Conservation (phyloP, 148 eudicot species). For the Cornus kousa region DNA sequence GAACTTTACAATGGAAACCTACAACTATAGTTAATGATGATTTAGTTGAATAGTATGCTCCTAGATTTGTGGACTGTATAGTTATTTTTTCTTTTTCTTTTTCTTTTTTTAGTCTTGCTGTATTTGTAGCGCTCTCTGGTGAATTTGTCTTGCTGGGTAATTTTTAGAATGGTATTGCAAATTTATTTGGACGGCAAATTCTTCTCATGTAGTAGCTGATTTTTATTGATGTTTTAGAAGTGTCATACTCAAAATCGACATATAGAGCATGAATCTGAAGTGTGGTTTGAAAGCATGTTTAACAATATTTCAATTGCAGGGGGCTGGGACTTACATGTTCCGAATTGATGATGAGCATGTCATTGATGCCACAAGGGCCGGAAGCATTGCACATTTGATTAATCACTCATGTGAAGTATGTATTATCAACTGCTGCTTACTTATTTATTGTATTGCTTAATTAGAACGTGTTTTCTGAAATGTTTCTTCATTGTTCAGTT, state of each 20-base stretch:
- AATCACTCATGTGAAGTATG: constrained; percentile 97
- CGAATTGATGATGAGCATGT: constrained; percentile 93
- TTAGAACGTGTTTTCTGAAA: not conserved
- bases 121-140: too few species aligned
- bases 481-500: not conserved
- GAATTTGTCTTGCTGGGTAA: not conserved
- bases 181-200: not conserved
- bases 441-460: not conserved
- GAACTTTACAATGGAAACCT: not conserved
- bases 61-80: not conserved
- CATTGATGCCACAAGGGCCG: constrained; percentile 94
- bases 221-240: not conserved
- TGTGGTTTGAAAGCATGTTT: not conserved
- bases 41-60: not conserved
- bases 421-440: not conserved
- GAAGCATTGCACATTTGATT: constrained; percentile 98
- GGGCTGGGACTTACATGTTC: constrained; percentile 99
- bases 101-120: not conserved
- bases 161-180: not conserved
- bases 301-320: constrained; percentile 46
- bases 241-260: not conserved
- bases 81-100: not conserved
- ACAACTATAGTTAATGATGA: not conserved
- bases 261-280: not conserved
- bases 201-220: not conserved